Evolutionary conservation across 2,329 filamentous ascomycete genomes (phyloP), one percentile per base, ranked within the genome.

Genomic region (Leptodontidium sp.): DNA sequence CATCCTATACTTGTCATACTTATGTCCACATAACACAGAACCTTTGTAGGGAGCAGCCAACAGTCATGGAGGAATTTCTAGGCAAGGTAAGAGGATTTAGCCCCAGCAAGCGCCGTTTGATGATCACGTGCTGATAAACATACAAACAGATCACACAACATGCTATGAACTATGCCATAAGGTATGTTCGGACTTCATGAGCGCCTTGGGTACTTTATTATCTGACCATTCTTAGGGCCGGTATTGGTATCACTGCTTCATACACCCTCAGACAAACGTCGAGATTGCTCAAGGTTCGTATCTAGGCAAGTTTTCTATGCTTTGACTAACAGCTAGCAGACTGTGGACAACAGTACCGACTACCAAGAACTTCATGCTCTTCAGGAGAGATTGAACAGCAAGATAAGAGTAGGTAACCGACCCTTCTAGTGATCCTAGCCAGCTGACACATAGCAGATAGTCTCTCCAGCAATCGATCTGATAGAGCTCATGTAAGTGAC

Each of bases 401-500:
- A 97, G 79, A 97, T 98, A 75, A 91, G 90, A 81, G 91, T 92
- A 76, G 71, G 83, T 79, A 26, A 32, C 32, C 26, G 32, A 14
- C 43, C 58, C 68, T 66, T 70, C 63, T 66, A 40, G n/a, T 47
- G 35, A 21, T 58, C 14, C 4, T 43, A 32, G 15, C 52, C 21
- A 14, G 53, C 66, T 50, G 58, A 43, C 21, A 15, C 21, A 12
- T 63, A 38, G 43, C 71, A 93, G 89, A 93, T 97, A 72, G 90
- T 98, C 57, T 94, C 93, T 12, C 94, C 94, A 0, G 92, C 93
- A 11, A 95, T 97, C 76, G 93, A 97, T 78, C 90, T 97, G 84
- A 93, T 97, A 75, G 93, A 97, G 79, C 86, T 98, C 75, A 96
- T 96, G 90, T 92, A 79, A 75, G 85, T 77, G 38, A 26, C 4